These are phyloP conservation scores for Tetrastigma voinierianum DNA, from an alignment of 164 flowering plant genomes.

Conservation along the genomic window DNA sequence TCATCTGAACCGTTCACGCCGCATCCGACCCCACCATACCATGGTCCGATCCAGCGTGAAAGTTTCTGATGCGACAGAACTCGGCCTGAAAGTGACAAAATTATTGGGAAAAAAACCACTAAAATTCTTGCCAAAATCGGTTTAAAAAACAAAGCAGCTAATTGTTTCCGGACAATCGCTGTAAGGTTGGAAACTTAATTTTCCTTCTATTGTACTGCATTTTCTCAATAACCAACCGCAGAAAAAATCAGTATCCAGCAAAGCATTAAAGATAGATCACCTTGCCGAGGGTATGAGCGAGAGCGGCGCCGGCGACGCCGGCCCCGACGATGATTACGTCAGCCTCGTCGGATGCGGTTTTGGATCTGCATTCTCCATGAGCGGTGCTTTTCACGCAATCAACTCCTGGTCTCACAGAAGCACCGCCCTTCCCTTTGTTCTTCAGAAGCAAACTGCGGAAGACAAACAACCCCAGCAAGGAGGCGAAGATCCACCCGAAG, in stretches of 20 bases:
- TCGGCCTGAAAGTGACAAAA: no score
- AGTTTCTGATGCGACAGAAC: no score
- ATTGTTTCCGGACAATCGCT: no score
- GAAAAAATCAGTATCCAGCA: not conserved
- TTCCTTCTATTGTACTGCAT: no score
- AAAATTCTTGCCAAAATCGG: no score
- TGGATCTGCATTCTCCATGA: conserved; percentile 33
- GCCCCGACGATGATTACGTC: conserved; percentile 89
- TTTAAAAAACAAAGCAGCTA: no score
- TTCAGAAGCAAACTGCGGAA: conserved; percentile 2
- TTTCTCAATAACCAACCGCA: no score
- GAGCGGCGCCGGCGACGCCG: conserved; percentile 94
- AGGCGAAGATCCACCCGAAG: conserved; percentile 21
- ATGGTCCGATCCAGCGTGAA: no score
- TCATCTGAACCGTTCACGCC: no score
- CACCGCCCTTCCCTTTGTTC: not conserved
- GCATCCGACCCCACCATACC: no score
- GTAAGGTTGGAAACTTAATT: no score
- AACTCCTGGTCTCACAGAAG: not conserved
- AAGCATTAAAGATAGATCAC: conserved; percentile 23
- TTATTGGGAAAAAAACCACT: no score
- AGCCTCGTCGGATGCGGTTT: conserved; percentile 21
- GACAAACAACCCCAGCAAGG: conserved; percentile 13
- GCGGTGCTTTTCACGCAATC: conserved; percentile 15
- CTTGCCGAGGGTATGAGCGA: conserved; percentile 87